These are phyloP conservation scores for Neospermospora avenae DNA, from an alignment of 2,329 filamentous ascomycete species.

Conservation along the genomic window DNA sequence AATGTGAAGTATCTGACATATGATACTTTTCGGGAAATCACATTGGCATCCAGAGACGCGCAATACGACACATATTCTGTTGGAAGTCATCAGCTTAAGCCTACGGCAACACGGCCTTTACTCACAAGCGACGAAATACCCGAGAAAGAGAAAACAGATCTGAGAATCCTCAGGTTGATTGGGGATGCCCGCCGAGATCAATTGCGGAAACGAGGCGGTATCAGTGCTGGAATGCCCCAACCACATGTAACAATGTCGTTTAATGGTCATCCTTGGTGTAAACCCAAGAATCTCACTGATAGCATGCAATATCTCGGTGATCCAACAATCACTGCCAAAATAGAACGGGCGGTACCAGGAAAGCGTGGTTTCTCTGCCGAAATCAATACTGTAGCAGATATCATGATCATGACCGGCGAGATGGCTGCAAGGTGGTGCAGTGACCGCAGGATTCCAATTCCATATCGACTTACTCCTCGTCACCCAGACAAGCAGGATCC, in stretches of 20 bases:
- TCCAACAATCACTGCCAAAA: constrained; percentile 27
- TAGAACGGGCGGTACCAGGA: constrained; percentile 20
- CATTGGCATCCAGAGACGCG: constrained; percentile 13
- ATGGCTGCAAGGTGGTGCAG: constrained; percentile 59
- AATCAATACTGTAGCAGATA: constrained; percentile 43
- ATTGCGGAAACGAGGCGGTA: constrained; percentile 15
- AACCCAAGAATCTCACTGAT: background rate
- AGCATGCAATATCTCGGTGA: constrained; percentile 19
- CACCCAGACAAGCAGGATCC: constrained; percentile 28
- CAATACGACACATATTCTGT: constrained; percentile 12
- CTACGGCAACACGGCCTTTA: background rate
- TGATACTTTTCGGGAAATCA: constrained; percentile 42
- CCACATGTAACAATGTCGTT: constrained; percentile 19
- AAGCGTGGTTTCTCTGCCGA: background rate
- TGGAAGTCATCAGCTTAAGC: constrained; percentile 9
- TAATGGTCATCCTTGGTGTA: constrained; percentile 10
- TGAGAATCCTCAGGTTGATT: constrained; percentile 47
- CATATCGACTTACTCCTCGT: constrained; percentile 45
- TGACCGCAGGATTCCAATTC: constrained; percentile 54
- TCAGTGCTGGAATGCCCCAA: background rate
- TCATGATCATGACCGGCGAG: constrained; percentile 62
- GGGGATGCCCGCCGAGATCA: constrained; percentile 37
- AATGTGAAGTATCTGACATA: constrained; percentile 58
- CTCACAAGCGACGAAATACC: constrained; percentile 34
- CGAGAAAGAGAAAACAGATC: constrained; percentile 42